phyloP scores from a whole-genome alignment of 148 eudicot genomes.

The Heliamphora exappendiculata region DNA sequence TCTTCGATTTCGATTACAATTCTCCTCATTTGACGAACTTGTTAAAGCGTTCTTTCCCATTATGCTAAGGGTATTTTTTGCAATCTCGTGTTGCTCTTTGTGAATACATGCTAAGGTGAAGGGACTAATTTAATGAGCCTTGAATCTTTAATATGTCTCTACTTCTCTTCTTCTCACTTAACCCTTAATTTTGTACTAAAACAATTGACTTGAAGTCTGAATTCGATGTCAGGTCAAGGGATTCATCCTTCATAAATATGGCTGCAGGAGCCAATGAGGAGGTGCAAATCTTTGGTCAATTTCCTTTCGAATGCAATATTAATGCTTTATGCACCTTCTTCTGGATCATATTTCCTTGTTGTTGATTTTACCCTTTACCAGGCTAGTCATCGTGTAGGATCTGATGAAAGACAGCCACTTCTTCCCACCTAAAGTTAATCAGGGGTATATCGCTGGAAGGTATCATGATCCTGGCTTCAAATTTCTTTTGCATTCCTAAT shows the following conservation, averaged over 20 bases:
- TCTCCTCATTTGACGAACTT: background rate
- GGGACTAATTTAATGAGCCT: too few species aligned
- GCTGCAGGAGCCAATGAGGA: conserved; percentile 92
- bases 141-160: too few species aligned
- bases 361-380: conserved; percentile 24
- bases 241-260: conserved; percentile 53
- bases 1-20: background rate
- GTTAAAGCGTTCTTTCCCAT: too few species aligned
- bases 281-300: conserved; percentile 28
- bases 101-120: too few species aligned
- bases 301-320: background rate
- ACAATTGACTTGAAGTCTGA: too few species aligned
- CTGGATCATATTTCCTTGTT: background rate
- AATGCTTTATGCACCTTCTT: background rate
- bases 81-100: too few species aligned
- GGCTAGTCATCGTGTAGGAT: conserved; percentile 66
- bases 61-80: too few species aligned
- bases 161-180: too few species aligned
- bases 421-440: conserved; percentile 62
- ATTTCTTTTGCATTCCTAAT: background rate
- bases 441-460: conserved; percentile 19
- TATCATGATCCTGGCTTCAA: background rate
- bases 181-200: too few species aligned
- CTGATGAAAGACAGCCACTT: conserved; percentile 79
- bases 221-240: conserved; percentile 58